These are phyloP conservation scores for Penicillium angulare DNA, from an alignment of 495 filamentous ascomycete genomes.

Conservation along the genomic window DNA sequence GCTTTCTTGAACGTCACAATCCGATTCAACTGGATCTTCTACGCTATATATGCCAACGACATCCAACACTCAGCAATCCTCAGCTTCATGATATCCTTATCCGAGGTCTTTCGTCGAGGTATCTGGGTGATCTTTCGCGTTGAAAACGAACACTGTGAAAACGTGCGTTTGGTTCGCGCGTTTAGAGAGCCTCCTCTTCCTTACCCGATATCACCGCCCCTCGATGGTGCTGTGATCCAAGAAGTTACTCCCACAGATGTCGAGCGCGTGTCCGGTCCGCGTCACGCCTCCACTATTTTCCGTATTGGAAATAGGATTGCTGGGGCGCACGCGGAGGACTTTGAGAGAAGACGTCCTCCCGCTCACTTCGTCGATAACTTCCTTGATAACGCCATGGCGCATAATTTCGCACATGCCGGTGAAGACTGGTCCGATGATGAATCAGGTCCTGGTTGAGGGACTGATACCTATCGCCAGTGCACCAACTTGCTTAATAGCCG, in stretches of 20 bases:
- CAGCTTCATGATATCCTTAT: constrained; percentile 71
- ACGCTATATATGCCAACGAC: constrained; percentile 75
- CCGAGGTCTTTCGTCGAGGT: constrained; percentile 77
- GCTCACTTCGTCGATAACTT: constrained; percentile 25
- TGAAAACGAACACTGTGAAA: constrained; percentile 93
- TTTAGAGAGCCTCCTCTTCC: constrained; percentile 78
- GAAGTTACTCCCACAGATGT: constrained; percentile 26
- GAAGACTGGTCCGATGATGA: constrained; percentile 41
- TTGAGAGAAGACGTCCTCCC: constrained; percentile 67
- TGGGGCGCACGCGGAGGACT: constrained; percentile 81
- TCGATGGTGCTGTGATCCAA: constrained; percentile 21
- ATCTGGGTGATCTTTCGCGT: constrained; percentile 92
- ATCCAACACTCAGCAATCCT: constrained; percentile 76
- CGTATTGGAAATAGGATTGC: constrained; percentile 62
- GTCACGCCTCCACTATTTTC: constrained; percentile 33
- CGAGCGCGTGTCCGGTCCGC: constrained; percentile 27
- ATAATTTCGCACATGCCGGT: constrained; percentile 9
- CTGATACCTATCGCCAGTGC: constrained; percentile 8
- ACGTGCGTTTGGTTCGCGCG: constrained; percentile 81
- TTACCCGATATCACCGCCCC: constrained; percentile 44
- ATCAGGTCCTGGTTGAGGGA: not conserved
- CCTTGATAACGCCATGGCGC: constrained; percentile 21
- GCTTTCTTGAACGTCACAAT: constrained; percentile 86
- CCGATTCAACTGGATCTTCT: constrained; percentile 94
- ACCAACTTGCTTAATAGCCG: constrained; percentile 13